phyloP scores from a whole-genome alignment of 2,329 filamentous ascomycete genomes.

The Xylariales sp. region DNA sequence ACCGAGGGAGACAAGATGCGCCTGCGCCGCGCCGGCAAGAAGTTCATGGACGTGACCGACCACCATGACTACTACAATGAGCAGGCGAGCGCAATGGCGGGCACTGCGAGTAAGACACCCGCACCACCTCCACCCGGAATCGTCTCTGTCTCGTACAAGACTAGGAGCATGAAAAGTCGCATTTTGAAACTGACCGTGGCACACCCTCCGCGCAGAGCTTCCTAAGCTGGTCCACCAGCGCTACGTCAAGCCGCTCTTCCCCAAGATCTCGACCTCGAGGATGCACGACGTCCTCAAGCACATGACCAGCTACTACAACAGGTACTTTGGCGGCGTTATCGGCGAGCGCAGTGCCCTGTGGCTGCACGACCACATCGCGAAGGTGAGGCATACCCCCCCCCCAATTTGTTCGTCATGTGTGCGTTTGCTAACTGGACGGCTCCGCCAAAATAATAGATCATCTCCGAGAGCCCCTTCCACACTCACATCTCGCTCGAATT shows the following conservation, averaged over 20 bases:
- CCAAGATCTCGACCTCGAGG: constrained; percentile 55
- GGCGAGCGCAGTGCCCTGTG: constrained; percentile 28
- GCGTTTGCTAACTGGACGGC: neutral
- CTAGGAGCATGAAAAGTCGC: no score
- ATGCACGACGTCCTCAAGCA: constrained; percentile 62
- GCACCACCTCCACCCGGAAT: no score
- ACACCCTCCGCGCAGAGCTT: constrained; percentile 18
- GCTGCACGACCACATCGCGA: constrained; percentile 30
- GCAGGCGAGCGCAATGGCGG: constrained; percentile 14
- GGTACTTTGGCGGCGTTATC: constrained; percentile 43
- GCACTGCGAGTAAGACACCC: constrained; percentile 22
- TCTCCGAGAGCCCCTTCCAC: constrained; percentile 27
- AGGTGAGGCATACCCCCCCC: no score
- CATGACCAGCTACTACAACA: constrained; percentile 56
- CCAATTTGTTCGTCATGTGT: no score
- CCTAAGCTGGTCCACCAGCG: constrained; percentile 42
- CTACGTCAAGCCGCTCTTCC: constrained; percentile 51
- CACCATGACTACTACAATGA: constrained; percentile 44
- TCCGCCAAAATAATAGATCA: constrained; percentile 25
- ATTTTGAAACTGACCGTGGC: neutral
- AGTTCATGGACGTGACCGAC: constrained; percentile 71
- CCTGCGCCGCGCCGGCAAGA: constrained; percentile 59
- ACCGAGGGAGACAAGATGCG: constrained; percentile 68
- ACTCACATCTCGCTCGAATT: constrained; percentile 35
- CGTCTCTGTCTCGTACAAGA: no score